phyloP scores from a whole-genome alignment of 2,329 filamentous ascomycete genomes.

The Pseudogymnoascus sp. region DNA sequence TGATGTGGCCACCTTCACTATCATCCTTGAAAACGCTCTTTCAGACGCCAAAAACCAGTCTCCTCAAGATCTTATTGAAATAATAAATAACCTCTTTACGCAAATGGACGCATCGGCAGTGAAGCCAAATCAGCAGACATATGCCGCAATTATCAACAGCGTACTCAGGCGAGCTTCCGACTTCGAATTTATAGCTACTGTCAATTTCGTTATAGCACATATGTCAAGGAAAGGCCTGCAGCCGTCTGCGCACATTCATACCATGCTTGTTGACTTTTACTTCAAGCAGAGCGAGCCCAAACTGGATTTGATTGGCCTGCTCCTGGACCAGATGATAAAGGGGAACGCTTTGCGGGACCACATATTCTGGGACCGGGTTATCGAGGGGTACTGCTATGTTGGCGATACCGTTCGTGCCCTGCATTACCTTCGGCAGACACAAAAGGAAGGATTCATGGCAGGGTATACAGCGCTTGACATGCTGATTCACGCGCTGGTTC shows the following conservation, averaged over 20 bases:
- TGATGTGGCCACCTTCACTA: constrained; percentile 65
- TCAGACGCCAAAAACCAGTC: constrained; percentile 34
- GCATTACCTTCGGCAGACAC: constrained; percentile 40
- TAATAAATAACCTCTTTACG: constrained; percentile 47
- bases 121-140: constrained; percentile 54
- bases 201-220: constrained; percentile 54
- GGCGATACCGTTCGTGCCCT: constrained; percentile 45
- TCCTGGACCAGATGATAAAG: constrained; percentile 45
- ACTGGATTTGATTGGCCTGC: constrained; percentile 48
- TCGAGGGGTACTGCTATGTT: constrained; percentile 56
- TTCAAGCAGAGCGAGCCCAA: constrained; percentile 53
- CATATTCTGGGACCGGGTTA: constrained; percentile 61
- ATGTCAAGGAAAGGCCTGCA: constrained; percentile 48
- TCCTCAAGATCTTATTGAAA: constrained; percentile 41
- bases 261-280: constrained; percentile 62
- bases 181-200: constrained; percentile 39
- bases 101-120: constrained; percentile 52
- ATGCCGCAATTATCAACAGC: constrained; percentile 62
- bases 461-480: constrained; percentile 23
- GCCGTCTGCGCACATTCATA: constrained; percentile 62
- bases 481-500: constrained; percentile 24
- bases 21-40: constrained; percentile 57
- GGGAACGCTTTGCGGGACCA: constrained; percentile 38
- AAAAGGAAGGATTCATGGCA: constrained; percentile 19
- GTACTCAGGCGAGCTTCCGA: constrained; percentile 39